Conservation (phyloP, 148 eudicot species). For the Hydrangea macrophylla region DNA sequence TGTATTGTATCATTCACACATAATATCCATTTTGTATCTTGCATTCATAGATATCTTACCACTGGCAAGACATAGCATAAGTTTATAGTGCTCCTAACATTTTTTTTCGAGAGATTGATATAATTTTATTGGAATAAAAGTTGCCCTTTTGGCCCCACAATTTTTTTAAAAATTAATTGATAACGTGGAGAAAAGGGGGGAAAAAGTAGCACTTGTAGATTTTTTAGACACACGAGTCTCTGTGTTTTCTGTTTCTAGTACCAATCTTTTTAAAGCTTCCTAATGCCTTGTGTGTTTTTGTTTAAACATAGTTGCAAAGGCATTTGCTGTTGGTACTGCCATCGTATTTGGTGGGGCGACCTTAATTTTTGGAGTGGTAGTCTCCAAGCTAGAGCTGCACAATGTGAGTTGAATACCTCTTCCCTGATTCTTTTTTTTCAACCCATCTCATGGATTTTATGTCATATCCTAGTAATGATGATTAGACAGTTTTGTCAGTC, state of each 20-base stretch:
- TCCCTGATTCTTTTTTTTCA: conserved; percentile 3
- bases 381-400: conserved; percentile 58
- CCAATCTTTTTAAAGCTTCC: not conserved
- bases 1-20: too few species aligned
- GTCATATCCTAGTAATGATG: not conserved
- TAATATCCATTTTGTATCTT: too few species aligned
- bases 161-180: too few species aligned
- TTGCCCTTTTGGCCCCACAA: too few species aligned
- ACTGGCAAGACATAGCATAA: too few species aligned
- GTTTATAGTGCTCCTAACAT: too few species aligned
- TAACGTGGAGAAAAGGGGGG: too few species aligned
- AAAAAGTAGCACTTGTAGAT: too few species aligned
- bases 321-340: conserved; percentile 80
- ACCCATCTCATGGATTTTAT: not conserved
- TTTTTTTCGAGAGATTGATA: too few species aligned
- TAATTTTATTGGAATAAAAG: too few species aligned
- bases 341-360: conserved; percentile 71
- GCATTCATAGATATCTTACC: too few species aligned
- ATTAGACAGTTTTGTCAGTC: not conserved
- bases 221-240: too few species aligned
- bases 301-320: conserved; percentile 59
- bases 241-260: not conserved
- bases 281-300: conserved; percentile 3
- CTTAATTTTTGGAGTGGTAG: conserved; percentile 53
- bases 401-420: conserved; percentile 43